Conservation (phyloP, 192 early-diverging fungal genomes). For the Podochytrium sp. region DNA sequence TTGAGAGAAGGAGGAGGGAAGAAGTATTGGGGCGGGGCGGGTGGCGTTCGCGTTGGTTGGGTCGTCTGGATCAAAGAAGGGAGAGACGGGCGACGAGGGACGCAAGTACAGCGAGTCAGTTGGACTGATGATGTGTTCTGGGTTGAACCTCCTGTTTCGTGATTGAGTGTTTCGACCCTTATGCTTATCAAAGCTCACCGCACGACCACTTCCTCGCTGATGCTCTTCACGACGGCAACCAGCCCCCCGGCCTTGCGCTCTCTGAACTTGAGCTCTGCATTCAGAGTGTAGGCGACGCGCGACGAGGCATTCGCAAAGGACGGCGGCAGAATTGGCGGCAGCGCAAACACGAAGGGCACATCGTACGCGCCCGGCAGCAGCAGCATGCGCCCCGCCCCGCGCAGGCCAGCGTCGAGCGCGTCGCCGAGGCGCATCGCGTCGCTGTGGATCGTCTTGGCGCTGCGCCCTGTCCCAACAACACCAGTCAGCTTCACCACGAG, state of each 20-base stretch:
- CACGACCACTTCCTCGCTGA: not conserved
- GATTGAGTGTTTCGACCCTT: not conserved
- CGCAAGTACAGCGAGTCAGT: not conserved
- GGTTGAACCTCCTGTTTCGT: not conserved
- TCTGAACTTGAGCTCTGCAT: conserved; percentile 5
- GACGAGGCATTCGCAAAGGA: not conserved
- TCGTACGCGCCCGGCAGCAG: conserved; percentile 23
- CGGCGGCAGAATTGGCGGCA: conserved; percentile 15
- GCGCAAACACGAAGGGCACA: conserved; percentile 19
- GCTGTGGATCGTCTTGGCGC: not conserved
- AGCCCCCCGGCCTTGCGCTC: not conserved
- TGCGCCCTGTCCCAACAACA: not conserved
- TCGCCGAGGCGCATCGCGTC: conserved; percentile 2
- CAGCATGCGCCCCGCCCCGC: not conserved
- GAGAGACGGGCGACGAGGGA: conserved; percentile 8
- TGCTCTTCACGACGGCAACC: not conserved
- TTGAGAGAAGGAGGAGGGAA: not conserved
- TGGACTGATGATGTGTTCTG: conserved; percentile 17
- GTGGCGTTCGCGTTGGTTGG: not conserved
- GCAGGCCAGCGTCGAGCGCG: conserved; percentile 9
- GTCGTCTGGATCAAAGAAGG: conserved; percentile 8
- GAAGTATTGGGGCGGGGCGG: not conserved
- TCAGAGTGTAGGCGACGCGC: not conserved
- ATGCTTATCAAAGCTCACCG: not conserved
- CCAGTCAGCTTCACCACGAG: conserved; percentile 12